These are phyloP conservation scores for Arthrobotrys iridis DNA, from an alignment of 2,329 filamentous ascomycete species.

Conservation along the genomic window DNA sequence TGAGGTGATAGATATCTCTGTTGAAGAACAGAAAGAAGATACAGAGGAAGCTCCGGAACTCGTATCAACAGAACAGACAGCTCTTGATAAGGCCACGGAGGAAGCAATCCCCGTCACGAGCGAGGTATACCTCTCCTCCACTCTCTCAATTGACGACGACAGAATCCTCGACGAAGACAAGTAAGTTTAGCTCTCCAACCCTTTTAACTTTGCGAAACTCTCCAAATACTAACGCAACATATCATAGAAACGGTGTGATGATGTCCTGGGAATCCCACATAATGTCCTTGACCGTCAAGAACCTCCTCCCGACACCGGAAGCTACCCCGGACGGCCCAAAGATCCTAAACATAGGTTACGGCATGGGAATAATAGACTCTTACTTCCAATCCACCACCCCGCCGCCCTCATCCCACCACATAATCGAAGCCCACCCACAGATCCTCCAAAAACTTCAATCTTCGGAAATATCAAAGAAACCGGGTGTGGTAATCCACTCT, in stretches of 20 bases:
- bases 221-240: slow-evolving; percentile 67
- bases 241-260: slow-evolving; percentile 82
- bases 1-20: slow-evolving; percentile 55
- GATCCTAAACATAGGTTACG: slow-evolving; percentile 86
- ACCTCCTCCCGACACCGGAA: slow-evolving; percentile 24
- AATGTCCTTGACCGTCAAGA: slow-evolving; percentile 66
- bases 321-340: slow-evolving; percentile 67
- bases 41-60: slow-evolving; percentile 55
- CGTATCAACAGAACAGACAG: slow-evolving; percentile 20
- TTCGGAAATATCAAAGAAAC: slow-evolving; percentile 73
- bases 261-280: slow-evolving; percentile 92
- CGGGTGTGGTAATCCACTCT: slow-evolving; percentile 70
- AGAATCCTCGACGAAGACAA: slow-evolving; percentile 60
- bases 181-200: slow-evolving; percentile 51
- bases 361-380: slow-evolving; percentile 86
- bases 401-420: slow-evolving; percentile 76
- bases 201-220: slow-evolving; percentile 69
- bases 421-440: slow-evolving; percentile 83
- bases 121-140: slow-evolving; percentile 37
- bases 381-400: slow-evolving; percentile 77
- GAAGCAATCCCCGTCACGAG: slow-evolving; percentile 56
- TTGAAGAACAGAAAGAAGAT: slow-evolving; percentile 57
- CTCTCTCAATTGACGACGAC: slow-evolving; percentile 56
- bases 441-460: slow-evolving; percentile 76
- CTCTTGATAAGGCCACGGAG: slow-evolving; percentile 57